Percentiles rank a stretch among this genome's conserved stretches.
Evolutionary conservation across 2,329 filamentous ascomycete genomes (phyloP).

Genomic region (Mariannaea elegans): DNA sequence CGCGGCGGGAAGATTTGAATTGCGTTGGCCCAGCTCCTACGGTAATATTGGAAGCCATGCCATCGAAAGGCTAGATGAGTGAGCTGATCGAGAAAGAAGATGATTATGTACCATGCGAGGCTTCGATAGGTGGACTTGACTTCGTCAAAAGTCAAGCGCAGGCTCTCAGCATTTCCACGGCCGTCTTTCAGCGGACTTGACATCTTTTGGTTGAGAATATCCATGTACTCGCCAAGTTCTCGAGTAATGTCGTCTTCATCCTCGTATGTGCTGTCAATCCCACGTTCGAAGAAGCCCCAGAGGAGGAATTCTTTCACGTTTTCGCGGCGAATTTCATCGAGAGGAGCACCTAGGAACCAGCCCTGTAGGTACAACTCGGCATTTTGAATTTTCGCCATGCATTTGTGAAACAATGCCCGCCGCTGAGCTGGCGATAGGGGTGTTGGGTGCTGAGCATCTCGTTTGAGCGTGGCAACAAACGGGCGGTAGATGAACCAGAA

Average conservation of each 20-base stretch:
- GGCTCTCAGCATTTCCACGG: constrained; percentile 61
- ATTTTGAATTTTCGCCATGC: constrained; percentile 63
- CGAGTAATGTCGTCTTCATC: constrained; percentile 44
- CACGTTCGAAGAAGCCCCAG: constrained; percentile 72
- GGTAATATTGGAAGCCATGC: constrained; percentile 62
- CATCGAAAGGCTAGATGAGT: constrained; percentile 56
- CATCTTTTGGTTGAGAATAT: constrained; percentile 62
- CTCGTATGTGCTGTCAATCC: constrained; percentile 37
- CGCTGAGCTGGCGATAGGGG: constrained; percentile 57
- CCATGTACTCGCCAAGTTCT: constrained; percentile 58
- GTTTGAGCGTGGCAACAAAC: constrained; percentile 50
- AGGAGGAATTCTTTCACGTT: constrained; percentile 73
- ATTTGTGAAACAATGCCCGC: constrained; percentile 63
- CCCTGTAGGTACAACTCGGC: constrained; percentile 64
- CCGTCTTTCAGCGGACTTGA: constrained; percentile 62
- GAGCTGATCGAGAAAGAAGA: constrained; percentile 63
- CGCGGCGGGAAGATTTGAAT: constrained; percentile 66
- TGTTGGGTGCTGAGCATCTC: constrained; percentile 51
- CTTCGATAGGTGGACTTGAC: constrained; percentile 69
- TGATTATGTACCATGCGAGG: constrained; percentile 69
- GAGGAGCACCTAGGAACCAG: constrained; percentile 72
- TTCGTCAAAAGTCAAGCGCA: constrained; percentile 73
- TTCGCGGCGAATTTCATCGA: constrained; percentile 68
- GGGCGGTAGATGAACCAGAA: constrained; percentile 54
- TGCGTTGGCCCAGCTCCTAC: constrained; percentile 41